These are phyloP conservation scores for Bauhinia variegata DNA, from an alignment of 306 rosid species.

Conservation along the genomic window DNA sequence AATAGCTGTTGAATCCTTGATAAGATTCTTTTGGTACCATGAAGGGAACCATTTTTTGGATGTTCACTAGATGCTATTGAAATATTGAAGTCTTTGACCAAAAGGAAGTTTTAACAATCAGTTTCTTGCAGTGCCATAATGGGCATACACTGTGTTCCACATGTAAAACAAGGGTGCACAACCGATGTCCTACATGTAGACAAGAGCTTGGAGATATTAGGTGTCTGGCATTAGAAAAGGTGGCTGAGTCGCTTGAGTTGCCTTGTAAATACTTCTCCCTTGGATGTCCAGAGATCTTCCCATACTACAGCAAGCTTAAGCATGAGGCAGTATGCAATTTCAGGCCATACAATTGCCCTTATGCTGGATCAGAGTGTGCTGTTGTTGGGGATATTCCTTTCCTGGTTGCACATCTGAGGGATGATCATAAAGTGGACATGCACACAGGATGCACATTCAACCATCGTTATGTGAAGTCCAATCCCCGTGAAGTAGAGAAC, in stretches of 20 bases:
- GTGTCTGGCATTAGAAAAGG: constrained; percentile 97
- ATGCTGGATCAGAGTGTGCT: constrained; percentile 98
- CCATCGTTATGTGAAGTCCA: constrained; percentile 97
- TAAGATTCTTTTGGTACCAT: not conserved
- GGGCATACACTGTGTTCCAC: constrained; percentile 98
- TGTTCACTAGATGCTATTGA: too few species aligned
- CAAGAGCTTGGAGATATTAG: constrained; percentile 99
- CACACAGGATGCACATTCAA: constrained; percentile 98
- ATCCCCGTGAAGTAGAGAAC: constrained; percentile 98
- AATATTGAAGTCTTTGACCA: not conserved
- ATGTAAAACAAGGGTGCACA: constrained; percentile 95
- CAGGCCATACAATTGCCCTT: constrained; percentile 95
- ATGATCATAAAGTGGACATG: constrained; percentile 99
- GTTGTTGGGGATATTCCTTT: constrained; percentile 88
- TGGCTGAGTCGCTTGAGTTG: constrained; percentile 97
- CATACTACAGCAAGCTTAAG: constrained; percentile 96
- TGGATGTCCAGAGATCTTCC: constrained; percentile 97
- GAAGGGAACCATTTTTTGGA: not conserved
- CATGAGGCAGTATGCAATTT: constrained; percentile 91
- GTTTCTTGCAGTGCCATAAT: constrained; percentile 88
- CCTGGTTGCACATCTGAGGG: constrained; percentile 94
- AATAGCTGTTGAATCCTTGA: not conserved
- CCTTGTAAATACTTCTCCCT: constrained; percentile 89
- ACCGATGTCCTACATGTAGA: constrained; percentile 98
- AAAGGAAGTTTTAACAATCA: constrained; percentile 28